phyloP scores from a whole-genome alignment of 768 basidiomycete species.

The Termitomyces sp. region DNA sequence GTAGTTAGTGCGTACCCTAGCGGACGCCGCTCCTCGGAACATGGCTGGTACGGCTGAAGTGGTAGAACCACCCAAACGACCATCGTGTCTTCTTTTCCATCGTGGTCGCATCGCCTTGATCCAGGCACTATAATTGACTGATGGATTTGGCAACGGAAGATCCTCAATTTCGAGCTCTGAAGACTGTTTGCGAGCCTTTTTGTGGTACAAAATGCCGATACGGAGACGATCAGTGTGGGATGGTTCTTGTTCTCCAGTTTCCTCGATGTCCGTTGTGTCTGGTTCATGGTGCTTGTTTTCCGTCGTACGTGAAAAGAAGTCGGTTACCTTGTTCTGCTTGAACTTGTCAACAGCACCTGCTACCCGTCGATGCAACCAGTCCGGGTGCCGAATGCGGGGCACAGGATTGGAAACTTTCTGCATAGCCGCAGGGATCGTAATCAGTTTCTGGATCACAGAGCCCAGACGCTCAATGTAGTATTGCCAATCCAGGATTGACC shows the following conservation, averaged over 20 bases:
- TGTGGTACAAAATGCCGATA: conserved; percentile 53
- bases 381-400: conserved; percentile 92
- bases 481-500: conserved; percentile 94
- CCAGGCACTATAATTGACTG: conserved; percentile 69
- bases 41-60: conserved; percentile 61
- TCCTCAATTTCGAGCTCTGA: conserved; percentile 39
- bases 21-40: conserved; percentile 48
- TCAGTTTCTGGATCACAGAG: conserved; percentile 97
- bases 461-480: conserved; percentile 98
- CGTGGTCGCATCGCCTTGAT: conserved; percentile 69
- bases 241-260: conserved; percentile 32
- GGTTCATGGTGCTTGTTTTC: conserved; percentile 27
- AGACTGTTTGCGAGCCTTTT: conserved; percentile 37
- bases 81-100: conserved; percentile 66
- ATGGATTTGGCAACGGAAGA: conserved; percentile 58
- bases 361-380: conserved; percentile 93
- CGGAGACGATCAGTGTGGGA: conserved; percentile 30
- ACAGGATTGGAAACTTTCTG: conserved; percentile 97
- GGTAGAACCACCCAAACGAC: conserved; percentile 37
- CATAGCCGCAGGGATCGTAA: conserved; percentile 98
- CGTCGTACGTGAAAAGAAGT: conserved; percentile 70
- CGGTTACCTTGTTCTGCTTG: conserved; percentile 96
- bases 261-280: conserved; percentile 59
- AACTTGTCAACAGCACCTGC: conserved; percentile 92
- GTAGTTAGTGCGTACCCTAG: conserved; percentile 53